Conservation (phyloP, 371 early-diverging fungal species). For the Rhizomucor miehei region DNA sequence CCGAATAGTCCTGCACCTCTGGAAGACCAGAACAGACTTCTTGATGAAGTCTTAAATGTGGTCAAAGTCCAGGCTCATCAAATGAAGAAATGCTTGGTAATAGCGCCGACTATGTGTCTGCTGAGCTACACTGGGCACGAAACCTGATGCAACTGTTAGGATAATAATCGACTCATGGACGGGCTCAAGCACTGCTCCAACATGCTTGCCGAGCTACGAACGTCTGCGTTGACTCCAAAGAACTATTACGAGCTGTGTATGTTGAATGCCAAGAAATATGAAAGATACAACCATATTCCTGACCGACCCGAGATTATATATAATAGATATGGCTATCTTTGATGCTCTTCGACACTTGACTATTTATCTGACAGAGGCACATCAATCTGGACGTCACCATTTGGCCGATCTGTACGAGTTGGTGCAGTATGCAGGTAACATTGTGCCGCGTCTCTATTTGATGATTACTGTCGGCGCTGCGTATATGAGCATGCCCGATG, state of each 20-base stretch:
- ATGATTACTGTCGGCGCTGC: constrained; percentile 97
- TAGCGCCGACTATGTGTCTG: too few species aligned
- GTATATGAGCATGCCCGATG: constrained; percentile 83
- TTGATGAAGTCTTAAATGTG: constrained; percentile 82
- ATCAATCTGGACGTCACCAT: constrained; percentile 80
- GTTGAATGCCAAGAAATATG: constrained; percentile 7
- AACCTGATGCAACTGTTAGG: constrained; percentile 45
- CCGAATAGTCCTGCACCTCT: constrained; percentile 36
- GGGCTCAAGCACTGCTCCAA: constrained; percentile 95
- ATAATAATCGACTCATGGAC: constrained; percentile 89
- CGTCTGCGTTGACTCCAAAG: constrained; percentile 91
- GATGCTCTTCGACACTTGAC: constrained; percentile 90
- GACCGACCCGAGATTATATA: not conserved
- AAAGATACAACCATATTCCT: too few species aligned
- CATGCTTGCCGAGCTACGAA: constrained; percentile 93
- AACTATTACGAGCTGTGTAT: constrained; percentile 97
- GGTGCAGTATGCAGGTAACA: constrained; percentile 95
- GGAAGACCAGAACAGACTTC: constrained; percentile 79
- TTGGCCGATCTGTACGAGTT: constrained; percentile 95
- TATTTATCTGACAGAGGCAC: constrained; percentile 83
- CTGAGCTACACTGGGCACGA: too few species aligned
- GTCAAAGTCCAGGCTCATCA: constrained; percentile 88
- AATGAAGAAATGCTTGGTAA: constrained; percentile 88
- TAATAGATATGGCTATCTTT: constrained; percentile 87
- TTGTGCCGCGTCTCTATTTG: constrained; percentile 94